Evolutionary conservation across 2,329 filamentous ascomycete species (phyloP).

Genomic region (Alternaria burnsii): DNA sequence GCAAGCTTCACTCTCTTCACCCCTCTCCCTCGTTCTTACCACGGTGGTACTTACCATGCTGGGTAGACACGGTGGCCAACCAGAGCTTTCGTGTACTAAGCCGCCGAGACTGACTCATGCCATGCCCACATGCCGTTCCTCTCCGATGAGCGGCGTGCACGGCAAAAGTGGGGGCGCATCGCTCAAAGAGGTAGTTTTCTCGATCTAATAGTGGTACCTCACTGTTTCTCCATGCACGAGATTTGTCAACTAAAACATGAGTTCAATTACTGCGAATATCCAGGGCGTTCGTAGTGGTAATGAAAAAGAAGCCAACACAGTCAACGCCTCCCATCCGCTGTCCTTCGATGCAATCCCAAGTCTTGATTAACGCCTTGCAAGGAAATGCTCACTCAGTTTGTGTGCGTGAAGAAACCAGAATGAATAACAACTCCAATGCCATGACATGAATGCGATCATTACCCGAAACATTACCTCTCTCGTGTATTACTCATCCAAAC

Average conservation of each 20-base stretch:
- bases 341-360: conserved; percentile 7
- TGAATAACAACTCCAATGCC: conserved; percentile 15
- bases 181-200: conserved; percentile 9
- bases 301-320: conserved; percentile 1
- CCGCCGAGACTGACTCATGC: conserved; percentile 21
- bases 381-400: conserved; percentile 13
- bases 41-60: background rate
- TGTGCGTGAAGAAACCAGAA: conserved; percentile 4
- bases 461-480: conserved; percentile 11
- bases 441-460: conserved; percentile 24
- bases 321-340: conserved; percentile 8
- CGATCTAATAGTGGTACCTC: background rate
- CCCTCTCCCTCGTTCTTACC: background rate
- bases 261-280: conserved; percentile 7
- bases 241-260: conserved; percentile 4
- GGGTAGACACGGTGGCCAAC: conserved; percentile 5
- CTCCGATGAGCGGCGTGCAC: conserved; percentile 14
- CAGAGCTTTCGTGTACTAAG: conserved; percentile 14
- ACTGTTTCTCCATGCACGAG: background rate
- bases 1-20: background rate
- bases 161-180: conserved; percentile 13
- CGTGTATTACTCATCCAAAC: conserved; percentile 2
- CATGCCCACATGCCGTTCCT: conserved; percentile 21
- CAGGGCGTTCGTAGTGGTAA: background rate
- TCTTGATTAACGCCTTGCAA: conserved; percentile 22